phyloP scores from a whole-genome alignment of 2,329 filamentous ascomycete genomes.

The Hypoxylon sp. region DNA sequence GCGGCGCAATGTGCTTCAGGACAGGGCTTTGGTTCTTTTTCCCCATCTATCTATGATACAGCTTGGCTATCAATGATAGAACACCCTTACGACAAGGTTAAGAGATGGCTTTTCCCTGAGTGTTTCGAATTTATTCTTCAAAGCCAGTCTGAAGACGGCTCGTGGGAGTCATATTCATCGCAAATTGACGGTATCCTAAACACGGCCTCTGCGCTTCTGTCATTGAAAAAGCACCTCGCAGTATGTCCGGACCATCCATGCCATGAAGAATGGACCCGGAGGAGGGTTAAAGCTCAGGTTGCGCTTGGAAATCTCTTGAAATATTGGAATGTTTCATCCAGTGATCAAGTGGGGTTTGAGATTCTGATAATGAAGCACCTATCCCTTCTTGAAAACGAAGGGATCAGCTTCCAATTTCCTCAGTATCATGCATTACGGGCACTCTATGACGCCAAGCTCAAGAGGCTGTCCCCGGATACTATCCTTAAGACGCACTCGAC shows the following conservation, averaged over 20 bases:
- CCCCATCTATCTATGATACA: slow-evolving; percentile 52
- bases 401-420: slow-evolving; percentile 1
- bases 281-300: neutral
- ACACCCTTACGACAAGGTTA: neutral
- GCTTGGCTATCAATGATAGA: slow-evolving; percentile 55
- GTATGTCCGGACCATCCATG: neutral
- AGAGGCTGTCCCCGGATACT: neutral
- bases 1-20: too few relatives aligned
- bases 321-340: slow-evolving; percentile 46
- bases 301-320: slow-evolving; percentile 1
- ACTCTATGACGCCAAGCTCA: slow-evolving; percentile 14
- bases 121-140: slow-evolving; percentile 50
- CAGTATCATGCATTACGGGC: neutral
- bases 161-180: slow-evolving; percentile 48
- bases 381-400: neutral
- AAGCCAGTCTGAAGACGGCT: slow-evolving; percentile 43
- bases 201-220: slow-evolving; percentile 53
- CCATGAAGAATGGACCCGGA: neutral
- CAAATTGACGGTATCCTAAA: slow-evolving; percentile 55
- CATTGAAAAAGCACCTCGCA: slow-evolving; percentile 46
- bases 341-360: slow-evolving; percentile 36
- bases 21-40: too few relatives aligned
- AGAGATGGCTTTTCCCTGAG: slow-evolving; percentile 53
- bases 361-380: slow-evolving; percentile 10
- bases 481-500: neutral